These are phyloP conservation scores for Geranium brycei DNA, from an alignment of 345 rosid genomes.

Conservation along the genomic window DNA sequence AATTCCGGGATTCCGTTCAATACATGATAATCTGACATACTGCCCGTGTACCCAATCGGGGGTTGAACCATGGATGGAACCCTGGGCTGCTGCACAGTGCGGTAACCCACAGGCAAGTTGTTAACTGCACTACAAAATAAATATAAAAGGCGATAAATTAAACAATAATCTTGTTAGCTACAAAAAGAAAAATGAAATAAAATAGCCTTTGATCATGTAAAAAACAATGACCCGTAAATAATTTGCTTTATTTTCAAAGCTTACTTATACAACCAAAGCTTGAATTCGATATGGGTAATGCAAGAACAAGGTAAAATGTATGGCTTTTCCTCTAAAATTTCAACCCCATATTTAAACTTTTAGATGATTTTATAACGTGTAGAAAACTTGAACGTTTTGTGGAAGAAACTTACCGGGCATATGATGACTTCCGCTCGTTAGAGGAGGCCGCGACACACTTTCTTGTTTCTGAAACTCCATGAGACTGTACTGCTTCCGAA, in stretches of 20 bases:
- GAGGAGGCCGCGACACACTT: too few species aligned
- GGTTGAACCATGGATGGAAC: background rate
- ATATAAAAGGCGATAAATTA: background rate
- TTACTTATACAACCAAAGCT: too few species aligned
- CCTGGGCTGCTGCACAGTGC: background rate
- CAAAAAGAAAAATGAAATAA: too few species aligned
- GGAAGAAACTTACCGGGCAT: constrained; percentile 9
- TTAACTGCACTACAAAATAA: constrained; percentile 9
- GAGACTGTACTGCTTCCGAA: constrained; percentile 11
- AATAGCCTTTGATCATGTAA: too few species aligned
- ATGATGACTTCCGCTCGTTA: constrained; percentile 7
- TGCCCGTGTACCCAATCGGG: constrained; percentile 1
- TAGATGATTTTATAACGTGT: too few species aligned
- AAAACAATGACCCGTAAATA: too few species aligned
- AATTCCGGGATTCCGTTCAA: constrained; percentile 6
- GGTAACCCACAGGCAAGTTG: constrained; percentile 4
- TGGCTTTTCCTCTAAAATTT: too few species aligned
- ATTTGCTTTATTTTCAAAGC: too few species aligned
- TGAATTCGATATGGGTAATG: too few species aligned
- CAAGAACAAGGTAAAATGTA: too few species aligned
- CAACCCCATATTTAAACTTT: too few species aligned
- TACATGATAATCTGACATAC: background rate
- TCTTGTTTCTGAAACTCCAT: background rate
- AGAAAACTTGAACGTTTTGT: background rate
- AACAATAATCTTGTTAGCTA: background rate